Evolutionary conservation across 1,284 basidiomycete genomes (phyloP), one percentile per base, ranked within the genome.

Genomic region (Moesziomyces sp.): DNA sequence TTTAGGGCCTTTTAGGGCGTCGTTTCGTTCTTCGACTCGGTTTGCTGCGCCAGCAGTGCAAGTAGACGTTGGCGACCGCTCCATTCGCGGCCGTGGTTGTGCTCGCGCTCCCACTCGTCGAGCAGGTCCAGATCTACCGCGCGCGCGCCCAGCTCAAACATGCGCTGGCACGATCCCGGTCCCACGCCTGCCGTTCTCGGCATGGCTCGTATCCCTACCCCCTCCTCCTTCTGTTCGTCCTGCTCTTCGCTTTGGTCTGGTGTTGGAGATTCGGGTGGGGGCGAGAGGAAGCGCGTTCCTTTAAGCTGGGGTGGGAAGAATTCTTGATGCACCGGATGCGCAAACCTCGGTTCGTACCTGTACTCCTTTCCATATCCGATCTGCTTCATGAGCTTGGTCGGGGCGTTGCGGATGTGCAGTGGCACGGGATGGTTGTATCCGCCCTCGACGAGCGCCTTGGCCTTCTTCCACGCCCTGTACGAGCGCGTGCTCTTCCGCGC

Each of bases 361-460:
- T 84, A 84, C 49, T 82, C 79, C 23, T 71, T 76, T 16, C 72
- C 80, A 78, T 92, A 93, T 6, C 91, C 92, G 0, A 95, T 87
- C 19, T 91, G 88, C 79, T 91, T 90, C 92, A 95, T 93, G 28
- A 95, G 84, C 35, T 80, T 84, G 6, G 93, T 95, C 3, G 93
- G 93, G 1, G 93, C 93, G 82, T 96, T 96, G n/a, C 94, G 88
- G 70, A 95, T 88, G 58, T 89, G 87, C 60, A 93, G 77, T 0
- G 94, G 93, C 0, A 96, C 90, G 0, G 90, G 88, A 43, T 88
- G 84, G 46, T 81, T 81, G 54, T 67, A 78, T 0, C 53, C 70
- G 0, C 64, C 61, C 38, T 76, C 58, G 13, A 83, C 82, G 10
- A 64, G 23, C 13, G 65, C 58, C 42, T 74, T 66, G 5, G 78